phyloP scores from a whole-genome alignment of 140 eudicot species.

The Anethum foeniculum region DNA sequence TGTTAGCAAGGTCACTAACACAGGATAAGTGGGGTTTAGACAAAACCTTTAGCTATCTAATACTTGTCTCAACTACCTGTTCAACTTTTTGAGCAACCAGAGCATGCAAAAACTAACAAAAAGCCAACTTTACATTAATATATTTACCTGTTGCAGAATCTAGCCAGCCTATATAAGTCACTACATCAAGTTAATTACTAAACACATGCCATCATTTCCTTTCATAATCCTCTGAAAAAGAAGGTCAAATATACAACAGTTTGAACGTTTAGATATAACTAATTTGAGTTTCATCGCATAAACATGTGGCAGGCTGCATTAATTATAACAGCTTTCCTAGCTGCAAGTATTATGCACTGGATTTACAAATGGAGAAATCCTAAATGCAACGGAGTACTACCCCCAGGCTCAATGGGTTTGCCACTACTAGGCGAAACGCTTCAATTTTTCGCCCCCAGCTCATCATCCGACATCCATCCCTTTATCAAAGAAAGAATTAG shows the following conservation, averaged over 20 bases:
- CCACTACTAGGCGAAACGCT: conserved; percentile 79
- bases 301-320: conserved; percentile 36
- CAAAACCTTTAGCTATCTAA: conserved; percentile 25
- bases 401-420: conserved; percentile 96
- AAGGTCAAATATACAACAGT: not conserved
- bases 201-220: conserved; percentile 49
- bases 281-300: not conserved
- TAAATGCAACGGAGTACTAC: conserved; percentile 58
- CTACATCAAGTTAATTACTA: conserved; percentile 32
- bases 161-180: conserved; percentile 52
- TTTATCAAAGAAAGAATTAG: conserved; percentile 65
- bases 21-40: conserved; percentile 29
- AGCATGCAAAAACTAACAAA: conserved; percentile 25
- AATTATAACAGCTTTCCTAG: conserved; percentile 26
- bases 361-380: conserved; percentile 69
- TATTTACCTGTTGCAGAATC: conserved; percentile 27
- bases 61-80: conserved; percentile 40
- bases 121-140: conserved; percentile 16
- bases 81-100: conserved; percentile 52
- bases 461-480: conserved; percentile 49
- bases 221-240: conserved; percentile 4
- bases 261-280: not conserved
- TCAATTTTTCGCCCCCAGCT: conserved; percentile 57
- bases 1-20: conserved; percentile 26
- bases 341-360: conserved; percentile 43